Evolutionary conservation across 176 grass and related monocot genomes (phyloP), one percentile per base, ranked within the genome.

Genomic region (Elymus sibiricus): DNA sequence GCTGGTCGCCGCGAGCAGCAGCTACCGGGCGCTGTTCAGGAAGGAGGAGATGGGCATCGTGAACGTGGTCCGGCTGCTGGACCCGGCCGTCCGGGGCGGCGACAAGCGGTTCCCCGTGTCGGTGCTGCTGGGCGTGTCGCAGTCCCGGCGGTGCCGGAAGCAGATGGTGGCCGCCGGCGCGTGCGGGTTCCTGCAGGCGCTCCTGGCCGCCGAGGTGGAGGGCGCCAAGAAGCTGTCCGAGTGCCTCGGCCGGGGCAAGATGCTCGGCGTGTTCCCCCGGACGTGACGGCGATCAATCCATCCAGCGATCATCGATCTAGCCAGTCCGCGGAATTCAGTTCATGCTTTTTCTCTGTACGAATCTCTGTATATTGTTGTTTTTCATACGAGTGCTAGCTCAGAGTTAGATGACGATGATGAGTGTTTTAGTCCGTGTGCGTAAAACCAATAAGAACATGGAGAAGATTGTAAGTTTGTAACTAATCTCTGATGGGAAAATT

Each of bases 231-330:
- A 82, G 22, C 91, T 98, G 66, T 85, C 89, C 68, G 95, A 93
- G 76, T 91, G 83, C 74, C 84, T 98, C 0, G 85, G 93, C 19
- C 84, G 89, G 51, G 95, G 95, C 39, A 93, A 88, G 49, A 93
- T 98, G 82, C 86, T 95, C 44, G 93, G 93, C 58, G 95, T 98
- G 32, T 95, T 95, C 78, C 95, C 95, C 26, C 79, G 95, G 47
- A 77, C 93, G 34, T 51, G 29, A 26, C 66, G 9, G 21, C n/a
- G 49, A 53, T 19, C 47, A 4, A 46, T 46, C 44, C 44, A 1
- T 14, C 44, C 44, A 4, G 12, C 44, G 44, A 46, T 46, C 44
- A 46, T 46, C 44, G 12, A 14, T 46, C 44, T n/a, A n/a, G n/a
- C n/a, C n/a, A n/a, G n/a, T n/a, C n/a, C n/a, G n/a, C n/a, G n/a